These are phyloP conservation scores for Parmelia sp. DNA, from an alignment of 495 filamentous ascomycete genomes.

Conservation along the genomic window DNA sequence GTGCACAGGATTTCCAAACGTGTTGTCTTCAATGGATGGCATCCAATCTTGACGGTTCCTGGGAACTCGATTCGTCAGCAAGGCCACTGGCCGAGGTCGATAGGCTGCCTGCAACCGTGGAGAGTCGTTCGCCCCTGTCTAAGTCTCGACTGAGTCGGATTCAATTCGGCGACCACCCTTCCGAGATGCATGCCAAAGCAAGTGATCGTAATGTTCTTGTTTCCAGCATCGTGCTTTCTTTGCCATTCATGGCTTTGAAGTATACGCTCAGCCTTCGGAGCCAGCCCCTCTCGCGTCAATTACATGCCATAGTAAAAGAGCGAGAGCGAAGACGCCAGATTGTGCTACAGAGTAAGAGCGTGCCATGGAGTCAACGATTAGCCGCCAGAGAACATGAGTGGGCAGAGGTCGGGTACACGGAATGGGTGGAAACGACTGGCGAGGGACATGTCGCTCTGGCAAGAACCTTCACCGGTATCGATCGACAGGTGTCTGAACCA, in stretches of 20 bases:
- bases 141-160: conserved; percentile 53
- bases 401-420: conserved; percentile 19
- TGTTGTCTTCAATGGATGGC: conserved; percentile 25
- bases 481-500: conserved; percentile 4
- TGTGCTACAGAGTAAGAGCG: conserved; percentile 13
- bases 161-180: conserved; percentile 57
- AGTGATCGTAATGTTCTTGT: conserved; percentile 38
- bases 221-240: conserved; percentile 56
- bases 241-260: conserved; percentile 56
- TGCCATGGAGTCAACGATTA: background rate
- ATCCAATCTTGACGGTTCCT: conserved; percentile 24
- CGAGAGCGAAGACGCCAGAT: conserved; percentile 41
- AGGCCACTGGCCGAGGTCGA: conserved; percentile 26
- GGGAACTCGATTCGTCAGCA: conserved; percentile 34
- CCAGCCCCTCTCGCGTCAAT: conserved; percentile 42
- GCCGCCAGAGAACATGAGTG: conserved; percentile 16
- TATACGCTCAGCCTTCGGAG: conserved; percentile 48
- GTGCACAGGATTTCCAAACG: conserved; percentile 34
- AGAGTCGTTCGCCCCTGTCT: conserved; percentile 29
- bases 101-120: conserved; percentile 30
- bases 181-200: conserved; percentile 34
- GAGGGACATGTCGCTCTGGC: conserved; percentile 11
- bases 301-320: conserved; percentile 48
- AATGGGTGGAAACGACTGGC: conserved; percentile 10
- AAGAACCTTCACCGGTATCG: conserved; percentile 13